Evolutionary conservation across 1,139 yeast genomes (phyloP).

Genomic region (Wickerhamiella infanticola): DNA sequence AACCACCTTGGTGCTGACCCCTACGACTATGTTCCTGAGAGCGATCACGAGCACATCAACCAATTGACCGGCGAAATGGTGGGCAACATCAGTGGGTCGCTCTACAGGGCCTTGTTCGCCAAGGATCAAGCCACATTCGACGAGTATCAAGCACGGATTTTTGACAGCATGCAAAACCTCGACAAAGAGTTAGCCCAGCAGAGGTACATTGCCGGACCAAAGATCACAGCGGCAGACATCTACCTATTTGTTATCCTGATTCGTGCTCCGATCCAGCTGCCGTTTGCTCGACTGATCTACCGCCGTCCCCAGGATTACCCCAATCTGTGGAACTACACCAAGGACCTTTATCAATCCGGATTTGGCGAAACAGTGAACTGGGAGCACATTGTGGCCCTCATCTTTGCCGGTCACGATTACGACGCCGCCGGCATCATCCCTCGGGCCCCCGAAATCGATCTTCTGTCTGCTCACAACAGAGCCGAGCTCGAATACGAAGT

Average conservation of each 20-base stretch:
- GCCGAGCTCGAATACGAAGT: background rate
- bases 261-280: slow-evolving; percentile 75
- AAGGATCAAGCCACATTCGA: slow-evolving; percentile 70
- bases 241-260: slow-evolving; percentile 67
- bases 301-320: slow-evolving; percentile 69
- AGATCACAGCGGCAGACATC: slow-evolving; percentile 75
- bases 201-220: slow-evolving; percentile 44
- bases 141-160: slow-evolving; percentile 45
- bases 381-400: slow-evolving; percentile 40
- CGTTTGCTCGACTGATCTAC: slow-evolving; percentile 79
- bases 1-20: slow-evolving; percentile 33
- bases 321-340: slow-evolving; percentile 57
- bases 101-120: slow-evolving; percentile 49
- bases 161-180: slow-evolving; percentile 54
- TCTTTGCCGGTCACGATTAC: background rate
- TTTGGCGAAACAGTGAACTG: slow-evolving; percentile 68
- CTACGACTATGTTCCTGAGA: slow-evolving; percentile 42
- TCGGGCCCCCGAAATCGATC: background rate
- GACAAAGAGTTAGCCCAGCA: slow-evolving; percentile 43
- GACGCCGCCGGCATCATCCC: background rate
- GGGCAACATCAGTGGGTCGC: background rate
- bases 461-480: background rate
- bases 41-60: slow-evolving; percentile 42
- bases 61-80: slow-evolving; percentile 62
- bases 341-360: slow-evolving; percentile 59